phyloP scores from a whole-genome alignment of 805 yeast species.

The Metschnikowia santaceciliae region DNA sequence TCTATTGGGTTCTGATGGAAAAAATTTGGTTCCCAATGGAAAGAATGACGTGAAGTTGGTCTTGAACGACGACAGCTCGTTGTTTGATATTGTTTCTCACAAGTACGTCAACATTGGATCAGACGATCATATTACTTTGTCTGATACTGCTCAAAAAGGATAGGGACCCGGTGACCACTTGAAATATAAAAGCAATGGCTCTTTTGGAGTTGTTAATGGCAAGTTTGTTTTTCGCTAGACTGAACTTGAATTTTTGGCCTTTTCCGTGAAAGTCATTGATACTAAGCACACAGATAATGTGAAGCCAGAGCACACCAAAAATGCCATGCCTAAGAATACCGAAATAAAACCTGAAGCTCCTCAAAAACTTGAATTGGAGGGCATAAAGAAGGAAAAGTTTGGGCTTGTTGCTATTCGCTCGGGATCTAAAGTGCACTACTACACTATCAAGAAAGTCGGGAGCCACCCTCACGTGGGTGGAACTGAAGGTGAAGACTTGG shows the following conservation, averaged over 20 bases:
- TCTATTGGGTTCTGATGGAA: background rate
- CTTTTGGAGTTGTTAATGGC: background rate
- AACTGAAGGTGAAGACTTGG: slow-evolving; percentile 23
- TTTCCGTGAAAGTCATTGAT: slow-evolving; percentile 7
- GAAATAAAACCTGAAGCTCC: too few relatives aligned
- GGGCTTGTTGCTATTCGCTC: too few relatives aligned
- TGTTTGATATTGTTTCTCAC: background rate
- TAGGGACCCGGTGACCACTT: background rate
- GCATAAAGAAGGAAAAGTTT: too few relatives aligned
- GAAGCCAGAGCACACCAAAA: background rate
- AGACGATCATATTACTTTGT: background rate
- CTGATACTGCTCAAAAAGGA: background rate
- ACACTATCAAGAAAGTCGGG: too few relatives aligned
- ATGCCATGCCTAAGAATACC: background rate
- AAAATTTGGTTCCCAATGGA: background rate
- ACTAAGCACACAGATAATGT: background rate
- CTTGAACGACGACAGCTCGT: background rate
- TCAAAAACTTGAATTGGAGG: too few relatives aligned
- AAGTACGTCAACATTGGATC: background rate
- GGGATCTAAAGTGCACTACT: too few relatives aligned
- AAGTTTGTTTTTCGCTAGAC: slow-evolving; percentile 1
- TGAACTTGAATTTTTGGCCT: slow-evolving; percentile 3
- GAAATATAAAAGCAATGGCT: background rate
- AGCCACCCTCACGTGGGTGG: slow-evolving; percentile 16
- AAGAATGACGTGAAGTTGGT: background rate